phyloP scores from a whole-genome alignment of 2,329 filamentous ascomycete species.

The Exophiala aquamarina region DNA sequence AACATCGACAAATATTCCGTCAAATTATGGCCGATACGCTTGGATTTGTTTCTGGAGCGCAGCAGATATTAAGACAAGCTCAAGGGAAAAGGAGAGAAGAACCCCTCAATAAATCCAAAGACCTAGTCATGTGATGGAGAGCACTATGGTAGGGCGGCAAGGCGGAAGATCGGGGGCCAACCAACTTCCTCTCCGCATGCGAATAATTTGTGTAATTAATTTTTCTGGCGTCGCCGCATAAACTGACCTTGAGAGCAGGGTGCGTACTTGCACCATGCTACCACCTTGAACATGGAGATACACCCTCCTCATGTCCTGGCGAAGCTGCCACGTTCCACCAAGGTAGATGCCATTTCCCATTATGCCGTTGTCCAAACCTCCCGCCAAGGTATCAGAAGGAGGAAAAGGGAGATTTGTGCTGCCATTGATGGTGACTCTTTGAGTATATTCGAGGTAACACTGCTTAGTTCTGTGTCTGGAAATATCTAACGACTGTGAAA shows the following conservation, averaged over 20 bases:
- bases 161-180: slow-evolving; percentile 21
- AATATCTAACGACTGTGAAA: slow-evolving; percentile 31
- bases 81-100: too few relatives aligned
- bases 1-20: too few relatives aligned
- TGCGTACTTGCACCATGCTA: too few relatives aligned
- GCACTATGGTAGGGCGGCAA: too few relatives aligned
- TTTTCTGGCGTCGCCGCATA: too few relatives aligned
- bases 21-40: too few relatives aligned
- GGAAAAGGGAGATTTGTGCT: slow-evolving; percentile 61
- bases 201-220: too few relatives aligned
- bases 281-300: slow-evolving; percentile 39
- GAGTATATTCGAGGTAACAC: slow-evolving; percentile 61
- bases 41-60: too few relatives aligned
- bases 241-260: too few relatives aligned
- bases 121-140: too few relatives aligned
- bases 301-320: slow-evolving; percentile 45
- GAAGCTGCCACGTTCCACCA: slow-evolving; percentile 46
- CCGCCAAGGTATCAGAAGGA: slow-evolving; percentile 57
- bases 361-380: slow-evolving; percentile 54
- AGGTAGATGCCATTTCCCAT: slow-evolving; percentile 40
- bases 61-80: too few relatives aligned
- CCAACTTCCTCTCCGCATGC: background rate
- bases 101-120: too few relatives aligned
- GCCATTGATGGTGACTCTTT: slow-evolving; percentile 62
- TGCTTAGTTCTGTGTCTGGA: background rate